A percentile compares a stretch with the other conserved stretches of the same genome.
Evolutionary conservation across 805 yeast species (phyloP).

Genomic region (Deakozyma indianensis): DNA sequence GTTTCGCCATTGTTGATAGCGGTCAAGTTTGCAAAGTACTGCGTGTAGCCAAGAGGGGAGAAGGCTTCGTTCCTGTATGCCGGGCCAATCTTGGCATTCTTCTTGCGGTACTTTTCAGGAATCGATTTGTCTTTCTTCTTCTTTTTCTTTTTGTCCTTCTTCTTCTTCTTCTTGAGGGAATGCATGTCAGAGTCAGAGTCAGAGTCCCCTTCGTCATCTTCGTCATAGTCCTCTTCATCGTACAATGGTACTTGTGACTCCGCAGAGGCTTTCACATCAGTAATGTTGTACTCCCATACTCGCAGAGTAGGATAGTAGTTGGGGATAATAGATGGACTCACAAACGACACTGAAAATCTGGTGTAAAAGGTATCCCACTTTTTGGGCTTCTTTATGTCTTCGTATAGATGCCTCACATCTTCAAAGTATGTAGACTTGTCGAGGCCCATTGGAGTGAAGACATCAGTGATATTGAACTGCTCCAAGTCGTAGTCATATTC

Average conservation of each 20-base stretch:
- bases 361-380: slow-evolving; percentile 19
- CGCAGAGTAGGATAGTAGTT: slow-evolving; percentile 75
- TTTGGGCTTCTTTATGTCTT: slow-evolving; percentile 29
- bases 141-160: slow-evolving; percentile 12
- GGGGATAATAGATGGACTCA: slow-evolving; percentile 65
- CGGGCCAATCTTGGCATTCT: slow-evolving; percentile 46
- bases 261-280: slow-evolving; percentile 29
- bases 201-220: slow-evolving; percentile 16
- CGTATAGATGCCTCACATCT: slow-evolving; percentile 36
- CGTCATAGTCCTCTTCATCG: slow-evolving; percentile 27
- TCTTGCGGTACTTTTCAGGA: slow-evolving; percentile 46
- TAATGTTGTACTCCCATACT: slow-evolving; percentile 74
- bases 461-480: neutral
- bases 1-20: slow-evolving; percentile 29
- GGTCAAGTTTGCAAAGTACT: slow-evolving; percentile 55
- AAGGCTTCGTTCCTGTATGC: slow-evolving; percentile 59
- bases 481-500: neutral
- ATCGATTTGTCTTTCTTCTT: slow-evolving; percentile 38
- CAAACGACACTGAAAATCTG: slow-evolving; percentile 54
- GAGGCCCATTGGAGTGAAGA: neutral
- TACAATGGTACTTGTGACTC: slow-evolving; percentile 23
- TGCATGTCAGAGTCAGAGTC: slow-evolving; percentile 8
- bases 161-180: slow-evolving; percentile 2
- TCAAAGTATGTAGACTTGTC: slow-evolving; percentile 55
- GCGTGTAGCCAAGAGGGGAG: slow-evolving; percentile 59